Evolutionary conservation across 2,329 filamentous ascomycete species (phyloP), one percentile per base, ranked within the genome.

Genomic region (Colletotrichum noveboracense): DNA sequence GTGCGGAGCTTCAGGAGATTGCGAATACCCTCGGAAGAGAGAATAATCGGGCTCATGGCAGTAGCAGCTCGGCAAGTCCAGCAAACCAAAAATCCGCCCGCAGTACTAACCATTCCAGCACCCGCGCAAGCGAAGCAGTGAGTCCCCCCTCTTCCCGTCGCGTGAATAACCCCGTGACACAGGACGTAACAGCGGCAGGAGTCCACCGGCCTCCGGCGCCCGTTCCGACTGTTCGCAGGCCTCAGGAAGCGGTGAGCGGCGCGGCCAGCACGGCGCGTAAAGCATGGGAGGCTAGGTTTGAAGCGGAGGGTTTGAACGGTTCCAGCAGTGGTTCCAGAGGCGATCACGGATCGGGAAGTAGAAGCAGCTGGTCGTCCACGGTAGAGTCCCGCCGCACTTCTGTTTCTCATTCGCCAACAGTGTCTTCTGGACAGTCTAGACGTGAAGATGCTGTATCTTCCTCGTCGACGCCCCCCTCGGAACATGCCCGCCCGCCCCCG

Each of bases 121-220:
- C 68, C 38, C 48, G 32, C 28, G 38, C 28, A 14, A 66, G 52
- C 64, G 70, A 64, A 55, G 30, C 60, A 21, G 73, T 76, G 43
- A 76, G 74, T 76, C n/a, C 21, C 7, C 70, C 64, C 56, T 34
- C 48, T 38, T 18, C 56, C 65, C 26, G 34, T 13, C 64, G 32
- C 58, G 56, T 14, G 58, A 58, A 60, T 76, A 38, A 76, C 70
- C 34, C 65, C 56, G 34, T 76, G 64, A 76, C 71, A 55, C 74
- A 74, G 62, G 64, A 76, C 16, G 9, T 34, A 10, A 3, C 58
- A 21, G 14, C 21, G 7, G 38, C 30, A 28, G 13, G 26, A 16
- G n/a, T 24, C n/a, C 3, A 48, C 38, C 18, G 43, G 71, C 32
- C 26, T 24, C 8, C 65, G 28, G 18, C 62, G 16, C 38, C 62